Base-by-base conservation (phyloP, 371 early-diverging fungal genomes). In the Funneliformis caledonium region DNA sequence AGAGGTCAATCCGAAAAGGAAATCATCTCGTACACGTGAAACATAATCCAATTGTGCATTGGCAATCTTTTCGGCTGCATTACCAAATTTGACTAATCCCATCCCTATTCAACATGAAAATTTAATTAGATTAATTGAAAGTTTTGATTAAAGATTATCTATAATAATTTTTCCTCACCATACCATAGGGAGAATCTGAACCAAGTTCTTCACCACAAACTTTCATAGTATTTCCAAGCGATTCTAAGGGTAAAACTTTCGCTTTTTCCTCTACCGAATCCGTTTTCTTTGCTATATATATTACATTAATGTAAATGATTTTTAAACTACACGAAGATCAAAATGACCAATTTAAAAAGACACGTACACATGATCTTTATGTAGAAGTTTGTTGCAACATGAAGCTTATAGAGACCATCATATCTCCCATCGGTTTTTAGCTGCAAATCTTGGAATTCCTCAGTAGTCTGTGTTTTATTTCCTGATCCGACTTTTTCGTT, bases 131-230 rank as follows among this genome's bases (percentile, higher is more conserved):
- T 52, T 16, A 52, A 16, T 52, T 52, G 19, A 19, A 52, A 69
- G 62, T 9, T 37, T 61, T 43, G 50, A 16, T n/a, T 33, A 61
- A 60, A 22, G n/a, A 19, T 31, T 33, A 26, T n/a, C 60, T 62
- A 72, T 68, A n/a, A 45, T 65, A 33, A 65, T 19, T 43, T 45
- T 19, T 19, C 10, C 33, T 79, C 79, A 70, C 80, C 79, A 70
- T 87, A 89, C 94, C 92, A 75, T 93, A 89, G 11, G 81, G 60
- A 37, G 93, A 90, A 16, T 92, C 91, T 5, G 89, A 88, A 8
- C 85, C 86, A 80, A 91, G 83, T 50, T 88, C 85, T 47, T 84
- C 81, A 26, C 93, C 92, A 81, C 92, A 91, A 19, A 84, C 83
- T 16, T 87, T 83, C 90, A 93, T 89, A 67, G 88, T 86, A 60